Conservation (phyloP, 2,329 filamentous ascomycete species). For the Xylaria sp. region DNA sequence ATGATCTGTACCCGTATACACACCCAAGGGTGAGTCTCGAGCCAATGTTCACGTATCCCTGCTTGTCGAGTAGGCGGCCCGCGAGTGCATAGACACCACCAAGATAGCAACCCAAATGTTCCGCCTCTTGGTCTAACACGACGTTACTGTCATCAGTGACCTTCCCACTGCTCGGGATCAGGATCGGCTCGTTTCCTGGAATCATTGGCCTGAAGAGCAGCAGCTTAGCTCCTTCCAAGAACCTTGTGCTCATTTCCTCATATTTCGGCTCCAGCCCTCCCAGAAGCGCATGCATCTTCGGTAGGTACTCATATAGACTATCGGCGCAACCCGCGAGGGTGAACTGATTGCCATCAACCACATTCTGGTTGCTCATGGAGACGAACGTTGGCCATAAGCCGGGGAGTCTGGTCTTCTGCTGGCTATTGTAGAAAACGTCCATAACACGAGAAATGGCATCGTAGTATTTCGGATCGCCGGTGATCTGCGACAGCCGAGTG, state of each 20-base stretch:
- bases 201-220: slow-evolving; percentile 76
- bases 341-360: slow-evolving; percentile 49
- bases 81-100: slow-evolving; percentile 77
- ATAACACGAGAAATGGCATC: slow-evolving; percentile 76
- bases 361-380: slow-evolving; percentile 66
- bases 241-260: slow-evolving; percentile 56
- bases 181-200: slow-evolving; percentile 66
- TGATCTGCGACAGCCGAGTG: slow-evolving; percentile 77
- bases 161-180: slow-evolving; percentile 68
- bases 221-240: slow-evolving; percentile 66
- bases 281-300: slow-evolving; percentile 72
- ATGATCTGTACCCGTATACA: slow-evolving; percentile 69
- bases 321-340: slow-evolving; percentile 54
- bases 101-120: slow-evolving; percentile 76
- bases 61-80: slow-evolving; percentile 67
- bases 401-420: slow-evolving; percentile 73
- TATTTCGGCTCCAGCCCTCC: slow-evolving; percentile 63
- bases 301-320: slow-evolving; percentile 67
- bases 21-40: slow-evolving; percentile 71
- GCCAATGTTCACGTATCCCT: slow-evolving; percentile 66
- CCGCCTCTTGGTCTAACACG: slow-evolving; percentile 51
- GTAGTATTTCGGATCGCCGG: slow-evolving; percentile 77
- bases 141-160: slow-evolving; percentile 46
- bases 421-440: slow-evolving; percentile 71
- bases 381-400: slow-evolving; percentile 78